These are phyloP conservation scores for Fusarium sp. DNA, from an alignment of 2,329 filamentous ascomycete genomes.

Conservation along the genomic window DNA sequence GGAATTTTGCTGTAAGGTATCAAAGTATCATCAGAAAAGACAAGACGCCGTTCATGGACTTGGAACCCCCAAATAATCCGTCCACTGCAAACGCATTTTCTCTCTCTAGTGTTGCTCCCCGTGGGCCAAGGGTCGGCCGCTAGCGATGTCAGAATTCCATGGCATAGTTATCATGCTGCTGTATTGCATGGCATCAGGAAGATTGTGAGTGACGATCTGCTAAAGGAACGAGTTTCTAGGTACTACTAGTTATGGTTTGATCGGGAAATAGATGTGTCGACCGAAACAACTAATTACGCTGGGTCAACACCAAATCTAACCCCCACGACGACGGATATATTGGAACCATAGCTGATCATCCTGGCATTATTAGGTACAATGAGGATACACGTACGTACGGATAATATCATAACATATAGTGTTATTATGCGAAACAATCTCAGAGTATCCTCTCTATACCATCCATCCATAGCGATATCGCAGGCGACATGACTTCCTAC, in stretches of 20 bases:
- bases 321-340: conserved; percentile 31
- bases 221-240: not conserved
- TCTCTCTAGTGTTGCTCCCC: conserved; percentile 2
- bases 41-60: conserved; percentile 18
- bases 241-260: not conserved
- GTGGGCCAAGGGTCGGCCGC: conserved; percentile 23
- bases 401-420: not conserved
- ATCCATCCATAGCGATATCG: not conserved
- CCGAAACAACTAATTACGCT: conserved; percentile 8
- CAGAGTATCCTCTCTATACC: not conserved
- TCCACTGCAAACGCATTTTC: conserved; percentile 13
- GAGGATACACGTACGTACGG: not conserved
- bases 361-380: conserved; percentile 14
- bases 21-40: conserved; percentile 7
- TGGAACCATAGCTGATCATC: conserved; percentile 10
- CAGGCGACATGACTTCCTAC: not conserved
- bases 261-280: conserved; percentile 13
- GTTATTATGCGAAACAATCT: not conserved
- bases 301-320: conserved; percentile 25
- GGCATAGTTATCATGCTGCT: not conserved
- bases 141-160: not conserved
- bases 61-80: conserved; percentile 34
- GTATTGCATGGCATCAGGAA: not conserved
- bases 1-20: conserved; percentile 6
- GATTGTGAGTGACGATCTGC: conserved; percentile 1